Base-by-base conservation (phyloP, 345 rosid genomes). In the Cardamine occulta region DNA sequence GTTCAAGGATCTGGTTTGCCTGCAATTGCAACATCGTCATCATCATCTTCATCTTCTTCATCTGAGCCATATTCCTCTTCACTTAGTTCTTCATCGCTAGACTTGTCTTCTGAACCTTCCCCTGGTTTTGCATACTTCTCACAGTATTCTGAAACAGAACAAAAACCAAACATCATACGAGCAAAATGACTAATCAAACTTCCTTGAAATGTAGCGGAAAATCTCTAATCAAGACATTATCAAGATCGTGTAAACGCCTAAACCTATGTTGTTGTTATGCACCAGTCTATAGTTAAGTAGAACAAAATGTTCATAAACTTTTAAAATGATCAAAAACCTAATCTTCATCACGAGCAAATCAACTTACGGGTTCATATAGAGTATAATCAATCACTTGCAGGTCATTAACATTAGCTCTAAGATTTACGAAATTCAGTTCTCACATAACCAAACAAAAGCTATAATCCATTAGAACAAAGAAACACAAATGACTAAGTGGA, bases 81-180 rank as follows among this genome's bases (percentile, higher is more conserved):
- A 17, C 91, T 93, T 81, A 91, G 72, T 75, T 93, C 98, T 67
- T 91, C 98, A 26, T 91, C 97, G 5, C 98, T 91, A 10, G 96
- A 91, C 51, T 83, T 83, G 42, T 89, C 93, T 70, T 88, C 96
- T 14, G 74, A 65, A 72, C 73, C 63, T 15, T 93, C 96, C 79
- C 91, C 97, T 17, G 93, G 82, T 76, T 88, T 93, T 12, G 98
- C 97, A 74, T 91, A 88, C 79, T 91, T 91, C 86, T 91, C 96
- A 55, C 89, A 84, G 64, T 85, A 89, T 78, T 93, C 98, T 93
- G 85, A 47, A 59, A 49, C 44, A 18, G 2, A 37, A 21, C 39
- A 18, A 68, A 37, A 18, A 28, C 39, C 21, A 10, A 64, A 73
- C 65, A 48, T 51, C 68, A 31, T 42, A 1, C 17, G 17, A 28